Conservation (phyloP, 2,329 filamentous ascomycete species). For the Leptographium procerum region DNA sequence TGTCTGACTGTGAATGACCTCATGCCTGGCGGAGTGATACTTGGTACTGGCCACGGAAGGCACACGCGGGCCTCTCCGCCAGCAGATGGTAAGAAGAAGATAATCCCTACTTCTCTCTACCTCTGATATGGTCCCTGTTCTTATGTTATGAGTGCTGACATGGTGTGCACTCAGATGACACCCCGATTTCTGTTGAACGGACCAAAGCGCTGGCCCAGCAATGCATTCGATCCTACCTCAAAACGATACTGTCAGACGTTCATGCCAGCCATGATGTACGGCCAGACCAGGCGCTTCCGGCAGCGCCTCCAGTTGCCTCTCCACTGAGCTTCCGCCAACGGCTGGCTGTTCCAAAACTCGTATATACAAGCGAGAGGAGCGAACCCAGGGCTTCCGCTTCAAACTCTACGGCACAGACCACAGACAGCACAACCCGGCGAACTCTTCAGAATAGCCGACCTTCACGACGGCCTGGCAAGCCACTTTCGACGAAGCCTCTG, state of each 20-base stretch:
- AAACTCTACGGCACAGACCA: neutral
- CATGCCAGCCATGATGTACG: neutral
- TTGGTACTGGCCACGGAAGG: neutral
- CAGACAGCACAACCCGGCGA: neutral
- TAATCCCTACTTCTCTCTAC: too few species aligned
- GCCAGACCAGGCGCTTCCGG: neutral
- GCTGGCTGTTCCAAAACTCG: neutral
- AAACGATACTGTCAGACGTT: slow-evolving; percentile 4
- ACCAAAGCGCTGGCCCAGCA: slow-evolving; percentile 39
- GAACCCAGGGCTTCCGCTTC: neutral
- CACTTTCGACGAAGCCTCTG: neutral
- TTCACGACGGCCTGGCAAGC: neutral
- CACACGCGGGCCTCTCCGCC: neutral
- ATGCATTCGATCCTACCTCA: slow-evolving; percentile 27
- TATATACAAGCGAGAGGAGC: neutral
- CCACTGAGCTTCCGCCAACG: neutral
- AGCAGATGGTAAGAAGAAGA: neutral
- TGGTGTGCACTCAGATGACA: neutral
- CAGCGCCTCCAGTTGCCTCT: neutral
- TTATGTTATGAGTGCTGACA: slow-evolving; percentile 1
- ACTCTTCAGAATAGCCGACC: neutral
- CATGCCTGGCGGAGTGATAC: slow-evolving; percentile 24
- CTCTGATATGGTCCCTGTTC: neutral
- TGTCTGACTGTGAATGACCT: slow-evolving; percentile 81
- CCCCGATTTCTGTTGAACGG: slow-evolving; percentile 44